These are phyloP conservation scores for Colletotrichum nymphaeae DNA, from an alignment of 2,329 filamentous ascomycete species.

Conservation along the genomic window DNA sequence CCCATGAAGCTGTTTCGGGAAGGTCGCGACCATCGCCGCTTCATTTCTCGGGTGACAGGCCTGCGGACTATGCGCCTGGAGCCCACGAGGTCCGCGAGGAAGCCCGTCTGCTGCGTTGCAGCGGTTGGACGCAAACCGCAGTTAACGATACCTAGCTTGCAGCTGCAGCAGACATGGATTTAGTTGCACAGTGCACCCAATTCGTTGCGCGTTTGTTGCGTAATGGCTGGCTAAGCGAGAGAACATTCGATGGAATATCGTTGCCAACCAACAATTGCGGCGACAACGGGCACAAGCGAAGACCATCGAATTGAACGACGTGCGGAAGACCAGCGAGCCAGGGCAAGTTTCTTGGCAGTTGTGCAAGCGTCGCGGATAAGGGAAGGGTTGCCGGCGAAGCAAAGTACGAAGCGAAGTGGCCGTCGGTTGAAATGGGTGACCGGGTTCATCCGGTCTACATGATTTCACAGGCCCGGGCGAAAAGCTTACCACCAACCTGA, in stretches of 20 bases:
- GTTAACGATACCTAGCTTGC: neutral
- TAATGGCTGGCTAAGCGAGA: conserved; percentile 8
- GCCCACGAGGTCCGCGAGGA: neutral
- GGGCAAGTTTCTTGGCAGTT: conserved; percentile 7
- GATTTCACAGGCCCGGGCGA: neutral
- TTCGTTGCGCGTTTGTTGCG: conserved; percentile 10
- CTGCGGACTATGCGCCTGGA: neutral
- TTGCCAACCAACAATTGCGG: neutral
- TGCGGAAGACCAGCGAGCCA: neutral
- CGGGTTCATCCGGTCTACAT: conserved; percentile 33
- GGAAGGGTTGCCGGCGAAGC: neutral
- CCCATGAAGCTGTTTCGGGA: neutral
- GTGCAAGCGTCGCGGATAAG: neutral
- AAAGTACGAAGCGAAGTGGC: neutral
- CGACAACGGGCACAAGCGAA: neutral
- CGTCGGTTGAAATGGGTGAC: conserved; percentile 7
- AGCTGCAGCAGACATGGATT: neutral
- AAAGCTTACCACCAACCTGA: conserved; percentile 35
- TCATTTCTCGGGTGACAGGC: neutral
- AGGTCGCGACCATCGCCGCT: conserved; percentile 4
- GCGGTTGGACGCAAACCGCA: neutral
- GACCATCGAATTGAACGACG: neutral
- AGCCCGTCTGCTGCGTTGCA: neutral
- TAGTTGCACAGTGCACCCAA: neutral
- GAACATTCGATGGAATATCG: conserved; percentile 19